Evolutionary conservation across 345 rosid species (phyloP), one percentile per base, ranked within the genome.

Genomic region (Heritiera fomes): DNA sequence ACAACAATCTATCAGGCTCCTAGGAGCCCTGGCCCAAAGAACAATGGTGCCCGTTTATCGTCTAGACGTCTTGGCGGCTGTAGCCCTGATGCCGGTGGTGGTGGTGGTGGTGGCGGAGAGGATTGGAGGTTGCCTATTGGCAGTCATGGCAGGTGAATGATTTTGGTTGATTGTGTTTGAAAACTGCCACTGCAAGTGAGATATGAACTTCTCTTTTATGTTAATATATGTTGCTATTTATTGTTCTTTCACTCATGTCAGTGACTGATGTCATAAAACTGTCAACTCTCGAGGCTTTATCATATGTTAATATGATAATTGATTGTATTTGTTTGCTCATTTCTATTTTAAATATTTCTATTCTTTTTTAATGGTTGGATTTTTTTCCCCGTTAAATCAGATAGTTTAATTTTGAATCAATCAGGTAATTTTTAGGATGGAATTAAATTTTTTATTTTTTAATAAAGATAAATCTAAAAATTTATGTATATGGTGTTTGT

Each of bases 21-120:
- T 0, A 89, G 84, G 55, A 96, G 99, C 80, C 97, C 97, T 8
- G 86, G 85, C 82, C 91, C 89, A 0, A 91, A 85, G 34, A 15
- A 61, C 8, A 81, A 75, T 3, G 87, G 86, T 52, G 74, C 50
- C n/a, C 84, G 67, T 1, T 52, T 75, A 30, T 82, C 77, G 12
- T 80, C 77, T 30, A 78, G 85, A 75, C 74, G 84, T 77, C 52
- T 75, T 30, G 14, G 74, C 10, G 86, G 86, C 7, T 77, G 52
- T 34, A 88, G 87, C 79, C 91, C 91, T 0, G 91, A 90, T 69
- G 79, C 83, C 6, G 79, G 55, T 7, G 79, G 55, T 8, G 81
- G 55, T 13, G 82, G 55, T 8, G 81, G 55, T 13, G 82, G 55
- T 13, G 83, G 75, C 0, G 75, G 79, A 3, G 91, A 85, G 18